Percentiles rank a stretch among this genome's conserved stretches.
Evolutionary conservation across 139 green algal genomes (phyloP).

Genomic region (Chlorella sp.): DNA sequence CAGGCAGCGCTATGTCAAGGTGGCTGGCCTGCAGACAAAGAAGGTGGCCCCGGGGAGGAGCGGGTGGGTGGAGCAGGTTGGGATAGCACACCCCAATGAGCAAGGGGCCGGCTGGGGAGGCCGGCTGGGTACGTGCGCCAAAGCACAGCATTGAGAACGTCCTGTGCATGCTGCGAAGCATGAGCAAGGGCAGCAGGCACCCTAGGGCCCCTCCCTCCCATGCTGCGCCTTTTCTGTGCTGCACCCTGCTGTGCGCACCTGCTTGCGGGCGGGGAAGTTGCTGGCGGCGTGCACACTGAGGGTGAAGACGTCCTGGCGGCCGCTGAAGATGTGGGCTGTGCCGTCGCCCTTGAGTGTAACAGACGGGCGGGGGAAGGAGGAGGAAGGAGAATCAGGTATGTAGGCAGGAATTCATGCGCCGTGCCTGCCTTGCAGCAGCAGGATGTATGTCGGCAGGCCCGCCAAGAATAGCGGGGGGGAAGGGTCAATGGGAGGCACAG

Average conservation of each 20-base stretch:
- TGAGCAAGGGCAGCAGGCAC: not conserved
- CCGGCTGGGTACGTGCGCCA: too few relatives aligned
- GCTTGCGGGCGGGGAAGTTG: slow-evolving; percentile 92
- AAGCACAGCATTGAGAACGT: too few relatives aligned
- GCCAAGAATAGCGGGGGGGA: too few relatives aligned
- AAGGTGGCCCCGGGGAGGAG: too few relatives aligned
- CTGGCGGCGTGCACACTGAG: slow-evolving; percentile 76
- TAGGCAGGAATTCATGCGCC: not conserved
- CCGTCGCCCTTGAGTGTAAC: slow-evolving; percentile 69
- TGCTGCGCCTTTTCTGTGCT: not conserved
- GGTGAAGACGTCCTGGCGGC: slow-evolving; percentile 63
- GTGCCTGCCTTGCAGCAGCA: not conserved
- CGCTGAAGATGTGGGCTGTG: slow-evolving; percentile 65
- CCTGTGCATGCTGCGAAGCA: not conserved
- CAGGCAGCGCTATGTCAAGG: slow-evolving; percentile 78
- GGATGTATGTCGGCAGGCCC: too few relatives aligned
- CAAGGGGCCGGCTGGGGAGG: too few relatives aligned
- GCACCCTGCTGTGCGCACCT: slow-evolving; percentile 28
- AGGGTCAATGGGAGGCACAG: too few relatives aligned
- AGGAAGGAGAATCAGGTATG: not conserved
- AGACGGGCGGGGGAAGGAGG: not conserved
- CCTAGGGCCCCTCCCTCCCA: not conserved
- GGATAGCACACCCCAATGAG: not conserved
- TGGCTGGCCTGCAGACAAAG: slow-evolving; percentile 36
- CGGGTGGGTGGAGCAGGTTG: not conserved